Conservation (phyloP, 129 eudicot genomes). For the Kitagawia praeruptora region DNA sequence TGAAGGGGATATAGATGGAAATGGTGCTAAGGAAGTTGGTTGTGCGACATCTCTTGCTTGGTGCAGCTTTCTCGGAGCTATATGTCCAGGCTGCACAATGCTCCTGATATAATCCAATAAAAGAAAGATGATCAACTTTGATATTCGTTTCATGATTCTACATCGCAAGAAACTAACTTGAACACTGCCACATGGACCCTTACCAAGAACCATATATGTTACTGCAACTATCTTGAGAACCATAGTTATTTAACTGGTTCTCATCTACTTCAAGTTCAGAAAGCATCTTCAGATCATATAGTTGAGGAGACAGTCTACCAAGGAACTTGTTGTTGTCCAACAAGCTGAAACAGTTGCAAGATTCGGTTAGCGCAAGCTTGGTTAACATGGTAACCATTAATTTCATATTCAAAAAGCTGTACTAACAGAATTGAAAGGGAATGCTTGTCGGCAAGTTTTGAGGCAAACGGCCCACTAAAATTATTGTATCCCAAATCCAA, state of each 20-base stretch:
- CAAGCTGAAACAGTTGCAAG: constrained; percentile 27
- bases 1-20: constrained; percentile 8
- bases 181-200: background rate
- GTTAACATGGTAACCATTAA: background rate
- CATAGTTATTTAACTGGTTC: constrained; percentile 24
- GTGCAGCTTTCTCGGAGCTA: constrained; percentile 37
- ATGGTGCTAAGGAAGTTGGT: background rate
- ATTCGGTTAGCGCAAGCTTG: constrained; percentile 10
- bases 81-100: constrained; percentile 13
- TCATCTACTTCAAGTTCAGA: constrained; percentile 59
- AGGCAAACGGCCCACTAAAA: constrained; percentile 41
- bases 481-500: constrained; percentile 69
- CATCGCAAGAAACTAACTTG: background rate
- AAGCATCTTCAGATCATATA: constrained; percentile 32
- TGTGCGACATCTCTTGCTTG: constrained; percentile 18
- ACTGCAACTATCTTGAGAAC: constrained; percentile 20
- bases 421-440: constrained; percentile 64
- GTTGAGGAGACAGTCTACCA: constrained; percentile 43
- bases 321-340: constrained; percentile 48
- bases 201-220: constrained; percentile 30
- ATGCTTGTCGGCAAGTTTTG: constrained; percentile 38
- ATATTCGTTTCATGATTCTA: background rate
- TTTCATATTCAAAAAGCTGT: background rate
- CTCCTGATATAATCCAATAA: constrained; percentile 25
- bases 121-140: background rate